Evolutionary conservation across 768 basidiomycete genomes (phyloP).

Genomic region (Podaxis pistillaris): DNA sequence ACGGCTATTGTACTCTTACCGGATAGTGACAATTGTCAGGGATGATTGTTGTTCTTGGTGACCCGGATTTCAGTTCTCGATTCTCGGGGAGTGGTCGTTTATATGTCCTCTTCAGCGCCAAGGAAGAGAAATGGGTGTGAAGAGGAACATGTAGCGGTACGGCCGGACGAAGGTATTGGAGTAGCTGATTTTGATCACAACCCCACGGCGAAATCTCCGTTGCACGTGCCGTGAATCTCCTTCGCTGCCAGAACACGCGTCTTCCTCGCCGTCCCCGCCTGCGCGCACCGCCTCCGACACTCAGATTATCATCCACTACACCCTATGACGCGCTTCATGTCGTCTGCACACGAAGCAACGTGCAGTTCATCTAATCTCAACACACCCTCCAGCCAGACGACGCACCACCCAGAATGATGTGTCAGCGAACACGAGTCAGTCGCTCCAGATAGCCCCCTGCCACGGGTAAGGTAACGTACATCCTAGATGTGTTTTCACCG

Average conservation of each 20-base stretch:
- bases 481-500: no score
- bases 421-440: neutral
- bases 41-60: neutral
- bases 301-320: neutral
- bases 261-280: neutral
- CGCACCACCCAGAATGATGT: neutral
- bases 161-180: neutral
- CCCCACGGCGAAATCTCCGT: neutral
- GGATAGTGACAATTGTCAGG: neutral
- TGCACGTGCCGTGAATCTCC: slow-evolving; percentile 3
- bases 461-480: no score
- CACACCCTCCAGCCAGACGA: no score
- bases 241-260: neutral
- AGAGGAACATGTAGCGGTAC: neutral
- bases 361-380: neutral
- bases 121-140: neutral
- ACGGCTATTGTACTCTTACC: neutral
- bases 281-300: neutral
- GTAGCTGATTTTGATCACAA: neutral
- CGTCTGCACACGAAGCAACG: neutral
- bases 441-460: no score
- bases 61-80: neutral
- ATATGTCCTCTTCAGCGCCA: neutral
- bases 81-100: neutral
- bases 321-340: neutral